Base-by-base conservation (phyloP, 179 eudicot genomes). In the Pouteria campechiana region DNA sequence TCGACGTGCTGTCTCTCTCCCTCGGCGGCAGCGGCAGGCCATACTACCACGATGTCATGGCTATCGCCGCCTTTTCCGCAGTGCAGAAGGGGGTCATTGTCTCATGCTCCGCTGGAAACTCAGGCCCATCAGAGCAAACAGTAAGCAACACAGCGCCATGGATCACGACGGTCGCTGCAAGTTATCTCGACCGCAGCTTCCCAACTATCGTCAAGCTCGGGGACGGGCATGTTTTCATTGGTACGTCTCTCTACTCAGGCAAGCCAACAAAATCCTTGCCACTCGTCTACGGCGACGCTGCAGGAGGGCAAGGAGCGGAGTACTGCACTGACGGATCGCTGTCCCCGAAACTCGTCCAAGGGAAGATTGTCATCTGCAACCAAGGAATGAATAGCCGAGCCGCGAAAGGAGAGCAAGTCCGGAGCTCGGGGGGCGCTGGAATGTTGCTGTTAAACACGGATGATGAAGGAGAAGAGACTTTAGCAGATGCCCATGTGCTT, bases 61-160 rank as follows among this genome's bases (percentile, higher is more conserved):
- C 93, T 11, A 75, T 82, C 43, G 78, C 83, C 2, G 42, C 87
- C 23, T 70, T 82, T 27, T 80, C 78, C n/a, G 93, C 93, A 4
- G 27, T 53, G 7, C 52, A 54, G 31, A 73, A 73, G 20, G 83
- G 93, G 17, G 74, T 82, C 9, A 50, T 72, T 52, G 73, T 75
- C 48, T 69, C 83, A 14, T 72, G 78, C 44, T 78, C 93, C n/a
- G 93, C 93, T 5, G 93, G 93, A 11, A 82, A 82, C 17, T 78
- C 81, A 0, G 93, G 93, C n/a, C 93, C 93, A 6, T 50, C 8
- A 11, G 57, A 63, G 13, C 72, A 80, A 17, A 58, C 74, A 4
- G 87, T 78, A 21, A 70, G 68, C 47, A 82, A 82, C 48, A 53
- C 55, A 41, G 83, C 93, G 3, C 93, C 93, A 6, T 82, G 93